Conservation (phyloP, 495 filamentous ascomycete species). For the Thermothielavioides terrestris region DNA sequence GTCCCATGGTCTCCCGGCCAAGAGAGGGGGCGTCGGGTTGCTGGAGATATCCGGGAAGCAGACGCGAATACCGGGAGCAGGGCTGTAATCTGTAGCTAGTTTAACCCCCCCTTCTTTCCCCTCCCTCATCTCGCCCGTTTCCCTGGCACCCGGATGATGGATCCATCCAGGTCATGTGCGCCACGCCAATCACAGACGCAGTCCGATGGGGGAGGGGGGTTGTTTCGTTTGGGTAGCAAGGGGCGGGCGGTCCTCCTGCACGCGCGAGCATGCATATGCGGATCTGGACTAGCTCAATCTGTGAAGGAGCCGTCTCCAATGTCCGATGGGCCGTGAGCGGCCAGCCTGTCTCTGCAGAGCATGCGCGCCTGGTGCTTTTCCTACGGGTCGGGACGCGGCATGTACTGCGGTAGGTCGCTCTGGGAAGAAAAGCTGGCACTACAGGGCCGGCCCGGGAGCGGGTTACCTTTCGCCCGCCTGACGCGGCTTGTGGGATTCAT, state of each 20-base stretch:
- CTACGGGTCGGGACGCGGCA: too few species aligned
- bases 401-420: too few species aligned
- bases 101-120: neutral
- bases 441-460: neutral
- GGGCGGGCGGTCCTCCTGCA: too few species aligned
- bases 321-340: neutral
- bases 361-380: too few species aligned
- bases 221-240: neutral
- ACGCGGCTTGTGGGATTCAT: neutral
- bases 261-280: neutral
- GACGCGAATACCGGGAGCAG: too few species aligned
- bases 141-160: too few species aligned
- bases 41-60: too few species aligned
- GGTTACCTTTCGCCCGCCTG: neutral
- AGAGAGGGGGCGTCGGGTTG: too few species aligned
- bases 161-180: neutral
- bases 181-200: neutral
- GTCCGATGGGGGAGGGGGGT: neutral
- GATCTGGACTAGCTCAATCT: too few species aligned
- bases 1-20: neutral
- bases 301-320: too few species aligned
- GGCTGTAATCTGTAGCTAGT: too few species aligned
- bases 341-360: too few species aligned
- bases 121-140: neutral
- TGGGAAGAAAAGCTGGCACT: neutral